Percentiles rank a stretch among this genome's conserved stretches.
Conservation (phyloP, 2,329 filamentous ascomycete species). For the Chrysoporthe puriensis region DNA sequence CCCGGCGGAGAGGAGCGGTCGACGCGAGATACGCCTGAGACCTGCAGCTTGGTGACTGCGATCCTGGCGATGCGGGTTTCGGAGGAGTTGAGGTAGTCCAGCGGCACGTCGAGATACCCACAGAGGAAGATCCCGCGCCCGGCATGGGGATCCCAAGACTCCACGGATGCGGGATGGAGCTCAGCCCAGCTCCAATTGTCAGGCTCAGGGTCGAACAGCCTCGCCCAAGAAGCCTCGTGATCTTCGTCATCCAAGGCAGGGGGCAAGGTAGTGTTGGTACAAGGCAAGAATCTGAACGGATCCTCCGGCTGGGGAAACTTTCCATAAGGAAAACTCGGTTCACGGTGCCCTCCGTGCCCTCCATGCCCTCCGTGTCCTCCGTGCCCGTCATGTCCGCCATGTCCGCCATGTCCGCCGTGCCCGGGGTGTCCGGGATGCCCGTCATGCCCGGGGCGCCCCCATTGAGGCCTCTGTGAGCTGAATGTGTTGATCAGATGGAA, state of each 20-base stretch:
- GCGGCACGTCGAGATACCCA: slow-evolving; percentile 52
- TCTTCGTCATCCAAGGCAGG: slow-evolving; percentile 46
- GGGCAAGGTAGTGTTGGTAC: slow-evolving; percentile 46
- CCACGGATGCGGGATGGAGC: slow-evolving; percentile 17
- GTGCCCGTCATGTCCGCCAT: too few relatives aligned
- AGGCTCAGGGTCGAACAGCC: slow-evolving; percentile 48
- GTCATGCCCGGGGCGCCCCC: too few relatives aligned
- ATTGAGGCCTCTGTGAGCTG: slow-evolving; percentile 11
- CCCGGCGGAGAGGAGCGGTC: slow-evolving; percentile 26
- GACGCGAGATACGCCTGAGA: slow-evolving; percentile 45
- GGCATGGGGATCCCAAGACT: slow-evolving; percentile 37
- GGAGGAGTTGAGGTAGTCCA: slow-evolving; percentile 51
- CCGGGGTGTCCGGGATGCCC: too few relatives aligned
- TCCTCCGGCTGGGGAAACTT: slow-evolving; percentile 47
- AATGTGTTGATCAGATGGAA: slow-evolving; percentile 8
- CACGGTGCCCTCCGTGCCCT: not conserved
- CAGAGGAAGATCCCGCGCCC: slow-evolving; percentile 52
- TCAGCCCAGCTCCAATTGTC: slow-evolving; percentile 52
- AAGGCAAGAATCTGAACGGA: slow-evolving; percentile 52
- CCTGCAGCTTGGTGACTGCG: slow-evolving; percentile 54
- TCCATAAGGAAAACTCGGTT: slow-evolving; percentile 38
- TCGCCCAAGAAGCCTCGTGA: slow-evolving; percentile 44
- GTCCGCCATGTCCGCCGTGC: too few relatives aligned
- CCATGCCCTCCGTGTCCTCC: too few relatives aligned
- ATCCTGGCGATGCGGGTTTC: slow-evolving; percentile 49